These are phyloP conservation scores for Epichloe glyceriae DNA, from an alignment of 2,329 filamentous ascomycete species.

Conservation along the genomic window DNA sequence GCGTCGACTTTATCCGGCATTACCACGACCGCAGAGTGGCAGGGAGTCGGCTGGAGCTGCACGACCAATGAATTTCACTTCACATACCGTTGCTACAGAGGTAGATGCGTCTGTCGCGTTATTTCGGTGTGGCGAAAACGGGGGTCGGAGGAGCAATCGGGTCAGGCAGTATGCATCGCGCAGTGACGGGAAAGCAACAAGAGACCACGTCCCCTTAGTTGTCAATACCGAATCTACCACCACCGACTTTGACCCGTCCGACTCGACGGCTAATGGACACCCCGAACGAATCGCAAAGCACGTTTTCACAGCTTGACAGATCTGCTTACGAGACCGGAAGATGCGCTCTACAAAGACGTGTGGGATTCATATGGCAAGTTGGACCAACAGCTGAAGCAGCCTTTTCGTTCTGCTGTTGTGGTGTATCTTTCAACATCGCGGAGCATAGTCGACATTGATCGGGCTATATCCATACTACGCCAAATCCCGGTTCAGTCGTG, in stretches of 20 bases:
- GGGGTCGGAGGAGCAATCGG: background rate
- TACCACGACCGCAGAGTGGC: slow-evolving; percentile 13
- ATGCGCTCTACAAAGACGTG: slow-evolving; percentile 24
- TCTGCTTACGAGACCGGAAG: slow-evolving; percentile 14
- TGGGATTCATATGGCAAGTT: slow-evolving; percentile 31
- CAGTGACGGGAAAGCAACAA: background rate
- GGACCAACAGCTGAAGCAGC: slow-evolving; percentile 16
- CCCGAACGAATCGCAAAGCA: background rate
- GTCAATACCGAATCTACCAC: background rate
- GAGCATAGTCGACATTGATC: slow-evolving; percentile 30
- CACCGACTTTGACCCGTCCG: background rate
- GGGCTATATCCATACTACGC: slow-evolving; percentile 32
- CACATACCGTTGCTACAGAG: slow-evolving; percentile 9
- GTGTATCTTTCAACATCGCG: slow-evolving; percentile 29
- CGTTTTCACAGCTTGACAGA: slow-evolving; percentile 5
- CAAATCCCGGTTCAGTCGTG: slow-evolving; percentile 23
- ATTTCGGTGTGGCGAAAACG: background rate
- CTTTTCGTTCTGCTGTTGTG: slow-evolving; percentile 22
- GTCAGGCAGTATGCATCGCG: background rate
- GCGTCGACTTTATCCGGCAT: slow-evolving; percentile 23
- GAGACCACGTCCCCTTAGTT: background rate
- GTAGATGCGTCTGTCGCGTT: background rate
- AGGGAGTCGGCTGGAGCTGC: slow-evolving; percentile 5
- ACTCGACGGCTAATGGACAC: background rate
- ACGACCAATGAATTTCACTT: slow-evolving; percentile 17